Evolutionary conservation across 2,329 filamentous ascomycete genomes (phyloP), one percentile per base, ranked within the genome.

Genomic region (Fusarium longipes): DNA sequence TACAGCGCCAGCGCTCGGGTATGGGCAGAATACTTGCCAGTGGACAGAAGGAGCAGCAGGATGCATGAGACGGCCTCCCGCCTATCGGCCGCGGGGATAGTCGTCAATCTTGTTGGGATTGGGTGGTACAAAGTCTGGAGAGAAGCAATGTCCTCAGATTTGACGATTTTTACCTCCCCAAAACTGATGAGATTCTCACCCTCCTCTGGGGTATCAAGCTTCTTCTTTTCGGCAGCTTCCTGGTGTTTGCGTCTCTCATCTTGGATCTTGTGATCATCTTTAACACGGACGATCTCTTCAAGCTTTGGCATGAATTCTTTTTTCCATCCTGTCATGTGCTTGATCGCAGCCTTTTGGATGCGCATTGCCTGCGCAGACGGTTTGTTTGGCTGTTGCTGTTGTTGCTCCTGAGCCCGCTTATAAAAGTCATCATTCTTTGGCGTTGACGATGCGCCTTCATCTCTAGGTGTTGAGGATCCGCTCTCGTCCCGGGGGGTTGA

Each of bases 301-400:
- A 97, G 82, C 42, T 90, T 86, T 18, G 84, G 79, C n/a, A 93
- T 82, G 2, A 95, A 89, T 30, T 87, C 84, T 25, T 87, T 84
- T 59, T 89, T 84, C 94, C 93, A 97, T n/a, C 88, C 86, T 65
- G 93, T 88, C 72, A 94, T 92, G 72, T 92, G 87, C 40, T 83
- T 80, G 14, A 96, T 77, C 2, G 91, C 87, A 7, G 87, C 86
- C 25, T 73, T 76, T 22, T 83, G 79, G 15, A 86, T 75, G 7
- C 71, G 66, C 14, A 74, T 55, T 1, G 77, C 74, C 49, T 77
- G 63, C 10, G 70, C 65, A 17, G 74, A 71, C 20, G 70, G 52
- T 42, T 57, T 55, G 30, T 56, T 63, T 20, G 29, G 56, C 51
- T 71, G 63, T 30, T 62, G 61, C 18, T 27, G 7, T 24, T 38